Conservation (phyloP, 176 grass and related monocot genomes). For the Tillandsia leiboldiana region DNA sequence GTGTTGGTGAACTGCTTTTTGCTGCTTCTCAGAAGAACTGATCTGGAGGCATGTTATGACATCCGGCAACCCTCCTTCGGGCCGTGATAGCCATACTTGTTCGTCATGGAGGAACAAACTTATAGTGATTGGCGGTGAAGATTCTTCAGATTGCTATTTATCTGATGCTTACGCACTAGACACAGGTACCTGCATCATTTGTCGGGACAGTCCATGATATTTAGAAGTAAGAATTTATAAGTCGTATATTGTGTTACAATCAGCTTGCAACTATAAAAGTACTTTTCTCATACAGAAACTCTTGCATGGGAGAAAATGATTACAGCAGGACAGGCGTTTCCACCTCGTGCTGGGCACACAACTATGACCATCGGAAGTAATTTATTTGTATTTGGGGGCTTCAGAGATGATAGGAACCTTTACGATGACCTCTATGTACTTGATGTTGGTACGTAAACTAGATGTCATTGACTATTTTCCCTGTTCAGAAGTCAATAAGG, state of each 20-base stretch:
- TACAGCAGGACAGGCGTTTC: conserved; percentile 13
- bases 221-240: too few relatives aligned
- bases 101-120: conserved; percentile 27
- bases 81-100: conserved; percentile 27
- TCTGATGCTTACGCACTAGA: conserved; percentile 18
- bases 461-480: neutral
- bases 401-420: conserved; percentile 20
- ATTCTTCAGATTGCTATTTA: conserved; percentile 30
- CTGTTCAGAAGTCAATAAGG: neutral
- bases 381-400: conserved; percentile 30
- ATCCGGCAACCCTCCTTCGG: conserved; percentile 17
- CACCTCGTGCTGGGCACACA: conserved; percentile 29
- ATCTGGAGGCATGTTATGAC: conserved; percentile 19
- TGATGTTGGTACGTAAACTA: conserved; percentile 17
- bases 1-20: neutral
- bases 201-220: too few relatives aligned
- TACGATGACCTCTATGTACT: conserved; percentile 30
- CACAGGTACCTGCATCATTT: conserved; percentile 11
- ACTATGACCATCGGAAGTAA: conserved; percentile 23
- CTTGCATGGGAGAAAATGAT: conserved; percentile 25
- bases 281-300: conserved; percentile 18
- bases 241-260: too few relatives aligned
- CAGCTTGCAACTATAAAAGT: neutral
- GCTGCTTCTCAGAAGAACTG: conserved; percentile 16
- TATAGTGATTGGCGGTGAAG: conserved; percentile 30